These are phyloP conservation scores for Trichocladium uniseriatum DNA, from an alignment of 495 filamentous ascomycete genomes.

Conservation along the genomic window DNA sequence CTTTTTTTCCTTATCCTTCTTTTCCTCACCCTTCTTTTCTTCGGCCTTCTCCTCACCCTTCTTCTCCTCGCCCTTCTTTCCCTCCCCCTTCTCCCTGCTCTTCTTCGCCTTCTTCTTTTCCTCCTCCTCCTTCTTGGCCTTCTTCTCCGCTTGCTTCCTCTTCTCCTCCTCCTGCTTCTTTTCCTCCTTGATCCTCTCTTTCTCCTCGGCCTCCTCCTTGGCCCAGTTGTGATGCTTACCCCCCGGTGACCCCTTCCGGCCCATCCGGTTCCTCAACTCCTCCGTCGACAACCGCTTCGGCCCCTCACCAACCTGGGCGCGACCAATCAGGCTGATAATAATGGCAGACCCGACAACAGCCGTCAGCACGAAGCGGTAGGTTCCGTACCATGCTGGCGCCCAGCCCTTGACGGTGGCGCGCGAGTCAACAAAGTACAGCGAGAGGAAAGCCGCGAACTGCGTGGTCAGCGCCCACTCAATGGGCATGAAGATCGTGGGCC, in stretches of 20 bases:
- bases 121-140: slow-evolving; percentile 19
- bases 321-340: slow-evolving; percentile 74
- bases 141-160: slow-evolving; percentile 23
- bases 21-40: background rate
- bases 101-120: slow-evolving; percentile 18
- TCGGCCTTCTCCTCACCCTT: background rate
- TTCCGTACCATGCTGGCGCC: slow-evolving; percentile 85
- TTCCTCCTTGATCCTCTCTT: slow-evolving; percentile 23
- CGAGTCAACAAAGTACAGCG: slow-evolving; percentile 82
- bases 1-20: background rate
- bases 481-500: slow-evolving; percentile 86
- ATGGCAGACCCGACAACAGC: slow-evolving; percentile 85
- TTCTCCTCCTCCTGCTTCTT: slow-evolving; percentile 29
- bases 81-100: slow-evolving; percentile 8
- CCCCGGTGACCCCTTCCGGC: slow-evolving; percentile 19
- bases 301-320: slow-evolving; percentile 68
- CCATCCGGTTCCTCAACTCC: slow-evolving; percentile 47
- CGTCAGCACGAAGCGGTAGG: slow-evolving; percentile 92
- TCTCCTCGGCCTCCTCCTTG: slow-evolving; percentile 28
- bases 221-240: slow-evolving; percentile 39
- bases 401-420: slow-evolving; percentile 66
- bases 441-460: slow-evolving; percentile 82
- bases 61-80: background rate
- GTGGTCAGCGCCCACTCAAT: slow-evolving; percentile 79
- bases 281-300: slow-evolving; percentile 40